Base-by-base conservation (phyloP, 768 basidiomycete species). In the Psilocybe subaeruginosa region DNA sequence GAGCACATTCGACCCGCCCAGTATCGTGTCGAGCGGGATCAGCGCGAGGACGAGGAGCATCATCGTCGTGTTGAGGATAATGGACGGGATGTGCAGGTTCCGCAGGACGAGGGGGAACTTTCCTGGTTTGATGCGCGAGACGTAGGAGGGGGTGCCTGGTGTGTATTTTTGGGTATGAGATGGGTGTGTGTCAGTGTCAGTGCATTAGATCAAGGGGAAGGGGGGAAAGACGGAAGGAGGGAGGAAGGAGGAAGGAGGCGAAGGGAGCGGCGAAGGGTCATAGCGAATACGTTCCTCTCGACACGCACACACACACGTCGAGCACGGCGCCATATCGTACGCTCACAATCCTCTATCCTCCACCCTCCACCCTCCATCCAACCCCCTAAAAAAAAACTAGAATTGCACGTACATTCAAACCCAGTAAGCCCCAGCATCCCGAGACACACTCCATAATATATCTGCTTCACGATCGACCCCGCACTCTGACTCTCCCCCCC, bases 401-500 rank as follows among this genome's bases (percentile, higher is more conserved):
- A 17, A 7, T 54, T 11, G 16, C 48, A 70, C 76, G 41, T 58
- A 88, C 88, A 88, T 80, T 88, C 86, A 66, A 87, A 86, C 7
- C 88, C 90, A 1, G 91, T 91, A 37, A 91, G 76, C 0, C 89
- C 89, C 1, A 93, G 76, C 77, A 91, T 87, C 0, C 87, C 84
- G 3, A 93, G 75, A 65, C 89, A 91, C 29, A 89, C 76, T 0
- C 91, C 91, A 61, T 86, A 77, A 70, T 85, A 92, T 7, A 87
- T 74, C 45, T 89, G 81, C 23, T 69, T 77, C 0, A 77, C 69
- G 31, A 84, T 69, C 3, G 66, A 68, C 3, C 63, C 54, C 0
- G 75, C 59, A 50, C 65, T 69, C 50, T 50, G 73, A 65, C 30
- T 23, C 23, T 23, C 23, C 23, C 23, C 23, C 0, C 2, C 23